phyloP scores from a whole-genome alignment of 306 rosid genomes.

The Vigna reflexopilosa region DNA sequence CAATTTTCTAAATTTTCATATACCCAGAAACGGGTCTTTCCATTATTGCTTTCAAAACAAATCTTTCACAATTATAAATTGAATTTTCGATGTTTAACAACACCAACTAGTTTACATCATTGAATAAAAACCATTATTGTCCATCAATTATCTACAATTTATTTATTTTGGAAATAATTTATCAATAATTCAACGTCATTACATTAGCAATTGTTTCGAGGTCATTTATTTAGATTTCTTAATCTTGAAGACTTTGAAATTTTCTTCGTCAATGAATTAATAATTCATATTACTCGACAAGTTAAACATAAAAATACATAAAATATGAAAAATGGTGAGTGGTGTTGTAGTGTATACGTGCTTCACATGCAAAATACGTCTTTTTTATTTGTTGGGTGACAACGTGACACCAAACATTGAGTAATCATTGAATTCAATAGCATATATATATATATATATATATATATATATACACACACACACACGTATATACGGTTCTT shows the following conservation, averaged over 20 bases:
- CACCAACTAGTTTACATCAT: slow-evolving; percentile 29
- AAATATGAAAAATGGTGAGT: not conserved
- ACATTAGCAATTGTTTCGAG: not conserved
- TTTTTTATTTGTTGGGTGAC: not conserved
- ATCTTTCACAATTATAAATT: slow-evolving; percentile 4
- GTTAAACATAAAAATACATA: not conserved
- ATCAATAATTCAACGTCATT: slow-evolving; percentile 17
- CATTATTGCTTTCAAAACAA: not conserved
- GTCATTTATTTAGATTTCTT: not conserved
- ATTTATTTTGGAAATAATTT: not conserved
- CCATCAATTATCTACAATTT: not conserved
- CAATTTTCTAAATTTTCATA: not conserved
- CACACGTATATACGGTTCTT: not conserved
- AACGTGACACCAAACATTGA: slow-evolving; percentile 2
- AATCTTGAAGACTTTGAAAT: slow-evolving; percentile 11
- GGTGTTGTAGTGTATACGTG: not conserved
- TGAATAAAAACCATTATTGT: slow-evolving; percentile 12
- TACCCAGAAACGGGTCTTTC: not conserved
- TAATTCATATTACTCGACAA: not conserved
- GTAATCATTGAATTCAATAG: not conserved
- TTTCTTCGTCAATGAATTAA: not conserved
- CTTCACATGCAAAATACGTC: slow-evolving; percentile 16
- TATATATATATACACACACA: no score
- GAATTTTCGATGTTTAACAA: slow-evolving; percentile 27
- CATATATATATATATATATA: not conserved